Evolutionary conservation across 1,139 yeast genomes (phyloP), one percentile per base, ranked within the genome.

Genomic region (Pneumocystis sp.): DNA sequence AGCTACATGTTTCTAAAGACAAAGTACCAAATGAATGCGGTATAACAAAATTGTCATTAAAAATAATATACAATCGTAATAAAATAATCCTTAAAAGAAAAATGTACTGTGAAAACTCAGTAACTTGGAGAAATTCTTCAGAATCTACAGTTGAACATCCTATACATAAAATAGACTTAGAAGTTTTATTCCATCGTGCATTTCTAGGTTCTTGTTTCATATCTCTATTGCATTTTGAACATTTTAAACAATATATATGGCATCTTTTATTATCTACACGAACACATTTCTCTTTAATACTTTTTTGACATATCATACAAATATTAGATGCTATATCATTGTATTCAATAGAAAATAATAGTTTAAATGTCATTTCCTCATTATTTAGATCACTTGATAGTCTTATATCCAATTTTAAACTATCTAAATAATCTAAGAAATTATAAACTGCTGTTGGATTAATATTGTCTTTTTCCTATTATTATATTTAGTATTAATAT

Each of bases 21-120:
- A 12, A 45, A 60, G n/a, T 17, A 65, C 65, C 66, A 37, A 66
- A 64, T 10, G 65, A 59, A 25, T 57, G 65, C 4, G 67, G 67
- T 42, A 62, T 17, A n/a, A 37, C 6, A n/a, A 62, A 63, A 66
- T 63, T 64, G 15, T 65, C 61, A 21, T 59, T 39, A 17, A 65
- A 40, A 31, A 31, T 39, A n/a, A 56, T 59, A 56, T 65, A 84
- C 1, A 96, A 86, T 67, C 97, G 80, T 6, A 86, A 83, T 63
- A 90, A 79, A 0, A 97, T 97, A 70, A 93, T 90, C 71, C 88
- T 87, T 69, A 91, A 78, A 63, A 93, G 77, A 73, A 84, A 89
- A 35, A 86, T 79, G 73, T 89, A 81, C 74, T 93, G 97, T 29
- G 83, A 75, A 63, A 89, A 80, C 68, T 85, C 86, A 4, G 89